Evolutionary conservation across 1,284 basidiomycete species (phyloP).

Genomic region (Ganoderma lingzhi): DNA sequence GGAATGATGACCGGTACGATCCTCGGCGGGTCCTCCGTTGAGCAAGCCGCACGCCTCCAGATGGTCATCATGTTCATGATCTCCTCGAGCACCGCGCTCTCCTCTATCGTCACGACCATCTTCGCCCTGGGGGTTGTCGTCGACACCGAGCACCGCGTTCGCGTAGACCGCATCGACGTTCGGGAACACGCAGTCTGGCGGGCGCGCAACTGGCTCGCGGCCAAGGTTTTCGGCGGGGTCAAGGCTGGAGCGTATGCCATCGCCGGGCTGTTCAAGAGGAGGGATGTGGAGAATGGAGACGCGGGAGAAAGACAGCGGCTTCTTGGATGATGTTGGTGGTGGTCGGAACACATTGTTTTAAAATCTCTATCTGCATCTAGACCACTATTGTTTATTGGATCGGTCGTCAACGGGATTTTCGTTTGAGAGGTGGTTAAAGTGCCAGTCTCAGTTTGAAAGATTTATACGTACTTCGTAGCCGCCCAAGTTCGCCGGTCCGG

Average conservation of each 20-base stretch:
- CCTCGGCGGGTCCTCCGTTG: conserved; percentile 83
- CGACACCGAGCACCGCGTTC: conserved; percentile 73
- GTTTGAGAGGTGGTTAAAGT: background rate
- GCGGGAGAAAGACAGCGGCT: conserved; percentile 33
- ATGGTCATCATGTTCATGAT: conserved; percentile 96
- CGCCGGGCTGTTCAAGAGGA: conserved; percentile 18
- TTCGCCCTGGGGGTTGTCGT: conserved; percentile 68
- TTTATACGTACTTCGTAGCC: background rate
- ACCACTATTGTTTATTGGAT: background rate
- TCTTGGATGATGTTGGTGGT: conserved; percentile 27
- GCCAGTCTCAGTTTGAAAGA: background rate
- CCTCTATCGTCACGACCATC: conserved; percentile 69
- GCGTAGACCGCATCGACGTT: conserved; percentile 71
- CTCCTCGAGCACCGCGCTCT: conserved; percentile 75
- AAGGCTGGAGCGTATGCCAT: conserved; percentile 21
- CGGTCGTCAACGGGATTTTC: background rate
- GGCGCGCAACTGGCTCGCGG: conserved; percentile 34
- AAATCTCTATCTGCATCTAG: background rate
- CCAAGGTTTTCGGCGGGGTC: conserved; percentile 24
- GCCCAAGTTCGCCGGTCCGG: background rate
- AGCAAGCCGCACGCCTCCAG: conserved; percentile 85
- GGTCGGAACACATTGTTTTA: background rate
- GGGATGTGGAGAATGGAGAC: conserved; percentile 16
- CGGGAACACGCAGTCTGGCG: conserved; percentile 59
- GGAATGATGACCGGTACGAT: conserved; percentile 93